Base-by-base conservation (phyloP, 805 yeast species). In the Starmerella potacharoeniae region DNA sequence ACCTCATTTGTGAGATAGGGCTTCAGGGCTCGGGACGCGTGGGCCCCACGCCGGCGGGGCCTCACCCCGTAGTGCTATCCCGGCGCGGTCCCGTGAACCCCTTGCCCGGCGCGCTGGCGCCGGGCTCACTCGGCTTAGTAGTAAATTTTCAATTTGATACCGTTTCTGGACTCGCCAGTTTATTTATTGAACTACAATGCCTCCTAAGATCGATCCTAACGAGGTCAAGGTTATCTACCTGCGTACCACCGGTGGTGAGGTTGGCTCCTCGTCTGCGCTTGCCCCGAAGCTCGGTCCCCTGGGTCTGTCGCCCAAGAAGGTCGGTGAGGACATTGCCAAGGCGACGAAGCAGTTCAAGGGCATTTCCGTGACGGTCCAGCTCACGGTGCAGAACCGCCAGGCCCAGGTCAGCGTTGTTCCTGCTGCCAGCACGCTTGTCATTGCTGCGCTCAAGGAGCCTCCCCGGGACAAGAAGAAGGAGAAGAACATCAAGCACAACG, bases 381-480 rank as follows among this genome's bases (percentile, higher is more conserved):
- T 93, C 77, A 93, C 84, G 77, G 90, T 93, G 74, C 98, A 93
- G 82, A 93, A 93, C 95, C 90, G 98, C 85, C 98, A 93, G 81
- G 98, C 98, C 71, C 79, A 84, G 68, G 95, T 95, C 69, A 88
- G 97, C 61, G 97, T 93, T 76, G 98, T 93, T 62, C 98, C 98
- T 79, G 84, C 97, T 75, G 98, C 98, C 69, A 91, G 97, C 58
- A 89, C 98, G 68, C 83, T 93, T 71, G 96, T 93, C 75, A 93
- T 93, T 78, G 88, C 96, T 75, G 98, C 98, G 68, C 83, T 93
- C 74, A 93, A 93, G 83, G 98, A 93, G 83, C 89, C 98, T 68
- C 96, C 96, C 74, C 91, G 98, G 86, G 98, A 93, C 84, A 85
- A 96, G 82, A 93, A 93, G 95, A 93, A 93, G 95, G 97, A 93